Conservation (phyloP, 495 filamentous ascomycete genomes). For the Penicillium psychrofluorescens region DNA sequence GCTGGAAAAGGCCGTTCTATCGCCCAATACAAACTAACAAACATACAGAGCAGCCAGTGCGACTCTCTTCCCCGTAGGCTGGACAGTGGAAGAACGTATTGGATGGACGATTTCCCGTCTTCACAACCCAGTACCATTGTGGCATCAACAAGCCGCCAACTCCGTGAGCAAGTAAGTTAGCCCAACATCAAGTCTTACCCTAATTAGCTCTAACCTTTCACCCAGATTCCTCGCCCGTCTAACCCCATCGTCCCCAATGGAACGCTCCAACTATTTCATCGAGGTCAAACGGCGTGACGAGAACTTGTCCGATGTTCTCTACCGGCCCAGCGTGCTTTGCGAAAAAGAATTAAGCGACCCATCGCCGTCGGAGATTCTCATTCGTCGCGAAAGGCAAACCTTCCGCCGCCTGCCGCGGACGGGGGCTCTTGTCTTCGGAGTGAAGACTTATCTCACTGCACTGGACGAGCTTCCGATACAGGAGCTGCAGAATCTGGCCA, state of each 20-base stretch:
- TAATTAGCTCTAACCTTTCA: not conserved
- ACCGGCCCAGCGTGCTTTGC: conserved; percentile 25
- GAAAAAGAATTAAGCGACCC: conserved; percentile 24
- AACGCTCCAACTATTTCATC: conserved; percentile 48
- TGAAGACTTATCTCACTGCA: conserved; percentile 43
- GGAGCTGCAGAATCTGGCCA: conserved; percentile 36
- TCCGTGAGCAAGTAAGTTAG: conserved; percentile 44
- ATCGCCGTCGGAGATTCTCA: conserved; percentile 33
- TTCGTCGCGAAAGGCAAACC: conserved; percentile 49
- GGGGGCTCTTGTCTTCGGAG: conserved; percentile 44
- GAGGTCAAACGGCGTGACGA: conserved; percentile 39
- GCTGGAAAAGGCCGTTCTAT: too few relatives aligned
- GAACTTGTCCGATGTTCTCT: conserved; percentile 34
- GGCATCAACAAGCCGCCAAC: conserved; percentile 45
- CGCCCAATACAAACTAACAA: not conserved
- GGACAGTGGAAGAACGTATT: conserved; percentile 48
- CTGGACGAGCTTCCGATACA: conserved; percentile 40
- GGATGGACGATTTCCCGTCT: conserved; percentile 46
- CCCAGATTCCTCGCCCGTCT: conserved; percentile 43
- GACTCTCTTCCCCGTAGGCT: conserved; percentile 51
- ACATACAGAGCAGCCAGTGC: conserved; percentile 43
- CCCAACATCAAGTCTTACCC: too few relatives aligned
- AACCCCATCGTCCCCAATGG: conserved; percentile 40
- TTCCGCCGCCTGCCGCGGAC: conserved; percentile 44
- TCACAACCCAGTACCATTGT: conserved; percentile 44